Evolutionary conservation across 106 monocot species (phyloP).

Genomic region (Phalaenopsis equestris): DNA sequence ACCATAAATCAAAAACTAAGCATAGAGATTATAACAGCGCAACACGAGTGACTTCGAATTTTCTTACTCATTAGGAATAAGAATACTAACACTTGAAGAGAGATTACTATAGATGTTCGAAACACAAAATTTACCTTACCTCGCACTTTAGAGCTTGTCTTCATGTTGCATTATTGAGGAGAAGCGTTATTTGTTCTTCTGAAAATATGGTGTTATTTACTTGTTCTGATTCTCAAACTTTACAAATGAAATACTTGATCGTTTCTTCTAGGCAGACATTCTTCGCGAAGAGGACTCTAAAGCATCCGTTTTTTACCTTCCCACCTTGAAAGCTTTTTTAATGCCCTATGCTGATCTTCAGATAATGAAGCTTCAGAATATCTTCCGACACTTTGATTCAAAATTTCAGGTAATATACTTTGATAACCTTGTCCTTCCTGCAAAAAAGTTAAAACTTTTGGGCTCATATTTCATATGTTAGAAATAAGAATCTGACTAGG

Average conservation of each 20-base stretch:
- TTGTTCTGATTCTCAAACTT: slow-evolving; percentile 1
- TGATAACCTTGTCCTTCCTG: slow-evolving; percentile 13
- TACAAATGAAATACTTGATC: not conserved
- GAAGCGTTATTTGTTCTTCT: slow-evolving; percentile 3
- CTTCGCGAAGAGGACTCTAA: slow-evolving; percentile 14
- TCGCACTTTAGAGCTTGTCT: slow-evolving; percentile 35
- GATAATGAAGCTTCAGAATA: slow-evolving; percentile 6
- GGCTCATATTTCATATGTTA: slow-evolving; percentile 11
- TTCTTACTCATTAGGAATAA: no score
- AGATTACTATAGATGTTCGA: no score
- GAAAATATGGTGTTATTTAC: not conserved
- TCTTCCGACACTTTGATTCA: slow-evolving; percentile 16
- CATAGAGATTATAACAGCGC: no score
- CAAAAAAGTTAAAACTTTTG: slow-evolving; percentile 7
- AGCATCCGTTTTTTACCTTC: not conserved
- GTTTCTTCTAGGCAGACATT: slow-evolving; percentile 16
- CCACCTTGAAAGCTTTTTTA: slow-evolving; percentile 18
- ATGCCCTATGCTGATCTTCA: slow-evolving; percentile 12
- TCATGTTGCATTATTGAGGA: slow-evolving; percentile 12
- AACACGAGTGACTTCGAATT: no score
- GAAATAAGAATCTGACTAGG: not conserved
- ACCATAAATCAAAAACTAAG: no score
- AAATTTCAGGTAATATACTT: not conserved
- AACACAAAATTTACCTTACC: slow-evolving; percentile 11
- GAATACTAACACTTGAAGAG: no score